Percentiles rank a stretch among this genome's conserved stretches.
Evolutionary conservation across 805 yeast species (phyloP).

Genomic region (Yarrowia deformans): DNA sequence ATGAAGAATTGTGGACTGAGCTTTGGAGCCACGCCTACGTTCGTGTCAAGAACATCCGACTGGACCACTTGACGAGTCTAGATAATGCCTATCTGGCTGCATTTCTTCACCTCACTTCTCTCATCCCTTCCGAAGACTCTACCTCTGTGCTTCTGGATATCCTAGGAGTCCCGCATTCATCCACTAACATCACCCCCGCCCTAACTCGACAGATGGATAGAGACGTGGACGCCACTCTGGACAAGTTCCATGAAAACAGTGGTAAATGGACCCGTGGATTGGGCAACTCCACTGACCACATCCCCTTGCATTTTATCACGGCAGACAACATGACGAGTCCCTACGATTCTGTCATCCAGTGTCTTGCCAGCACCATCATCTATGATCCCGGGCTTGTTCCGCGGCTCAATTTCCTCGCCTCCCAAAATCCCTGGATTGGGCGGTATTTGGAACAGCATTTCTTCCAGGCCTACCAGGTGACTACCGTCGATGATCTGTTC

Average conservation of each 20-base stretch:
- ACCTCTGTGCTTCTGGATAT: constrained; percentile 10
- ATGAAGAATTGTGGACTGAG: neutral
- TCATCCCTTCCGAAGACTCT: constrained; percentile 12
- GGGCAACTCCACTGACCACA: neutral
- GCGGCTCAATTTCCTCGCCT: constrained; percentile 8
- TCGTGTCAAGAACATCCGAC: neutral
- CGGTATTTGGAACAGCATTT: constrained; percentile 29
- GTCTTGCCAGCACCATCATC: constrained; percentile 13
- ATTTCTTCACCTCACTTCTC: constrained; percentile 4
- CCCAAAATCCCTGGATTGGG: constrained; percentile 26
- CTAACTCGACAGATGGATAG: constrained; percentile 1
- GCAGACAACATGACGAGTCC: constrained; percentile 13
- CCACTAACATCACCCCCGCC: neutral
- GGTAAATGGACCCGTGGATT: constrained; percentile 17
- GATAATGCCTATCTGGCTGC: constrained; percentile 22
- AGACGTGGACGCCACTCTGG: constrained; percentile 19
- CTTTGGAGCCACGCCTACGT: constrained; percentile 9
- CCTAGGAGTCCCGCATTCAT: neutral
- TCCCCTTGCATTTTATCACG: constrained; percentile 3
- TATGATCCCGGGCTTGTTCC: neutral
- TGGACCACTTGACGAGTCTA: neutral
- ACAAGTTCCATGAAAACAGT: neutral
- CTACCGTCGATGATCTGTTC: constrained; percentile 19
- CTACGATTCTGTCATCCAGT: constrained; percentile 18
- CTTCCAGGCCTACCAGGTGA: constrained; percentile 14